phyloP scores from a whole-genome alignment of 805 yeast species.

The Metschnikowia dekortorum region DNA sequence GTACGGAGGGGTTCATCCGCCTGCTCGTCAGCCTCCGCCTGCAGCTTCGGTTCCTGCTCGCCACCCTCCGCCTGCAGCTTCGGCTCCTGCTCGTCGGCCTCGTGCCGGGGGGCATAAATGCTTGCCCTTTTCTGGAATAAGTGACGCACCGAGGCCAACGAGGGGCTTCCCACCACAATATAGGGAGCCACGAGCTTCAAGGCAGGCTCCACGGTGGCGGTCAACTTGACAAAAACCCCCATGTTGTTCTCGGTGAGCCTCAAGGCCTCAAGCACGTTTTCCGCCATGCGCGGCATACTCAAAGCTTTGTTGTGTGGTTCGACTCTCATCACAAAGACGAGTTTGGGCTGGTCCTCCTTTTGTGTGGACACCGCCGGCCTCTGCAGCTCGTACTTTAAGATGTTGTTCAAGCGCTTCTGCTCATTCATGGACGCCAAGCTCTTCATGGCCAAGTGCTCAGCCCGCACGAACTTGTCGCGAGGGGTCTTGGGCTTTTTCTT shows the following conservation, averaged over 20 bases:
- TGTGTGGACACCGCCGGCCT: conserved; percentile 8
- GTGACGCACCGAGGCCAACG: conserved; percentile 66
- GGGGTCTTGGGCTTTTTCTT: conserved; percentile 34
- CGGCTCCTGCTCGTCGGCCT: neutral
- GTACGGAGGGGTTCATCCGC: conserved; percentile 20
- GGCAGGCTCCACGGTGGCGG: conserved; percentile 55
- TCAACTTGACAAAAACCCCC: conserved; percentile 69
- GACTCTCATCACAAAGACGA: conserved; percentile 64
- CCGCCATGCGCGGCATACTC: conserved; percentile 61
- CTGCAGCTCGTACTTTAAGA: conserved; percentile 47
- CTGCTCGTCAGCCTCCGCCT: conserved; percentile 24
- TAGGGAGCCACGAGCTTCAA: conserved; percentile 69
- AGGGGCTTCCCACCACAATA: conserved; percentile 68
- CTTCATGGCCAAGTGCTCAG: conserved; percentile 68
- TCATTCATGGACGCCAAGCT: conserved; percentile 65
- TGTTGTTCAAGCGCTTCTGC: conserved; percentile 60
- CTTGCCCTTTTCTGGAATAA: conserved; percentile 75
- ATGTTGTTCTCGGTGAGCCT: conserved; percentile 57
- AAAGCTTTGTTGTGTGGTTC: conserved; percentile 57
- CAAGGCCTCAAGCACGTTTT: conserved; percentile 53
- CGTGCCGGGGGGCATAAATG: conserved; percentile 20
- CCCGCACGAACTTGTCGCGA: conserved; percentile 61
- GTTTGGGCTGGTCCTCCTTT: conserved; percentile 27
- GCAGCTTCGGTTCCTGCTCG: conserved; percentile 15
- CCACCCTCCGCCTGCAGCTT: conserved; percentile 14